These are phyloP conservation scores for Copromyces sp. DNA, from an alignment of 495 filamentous ascomycete genomes.

Conservation along the genomic window DNA sequence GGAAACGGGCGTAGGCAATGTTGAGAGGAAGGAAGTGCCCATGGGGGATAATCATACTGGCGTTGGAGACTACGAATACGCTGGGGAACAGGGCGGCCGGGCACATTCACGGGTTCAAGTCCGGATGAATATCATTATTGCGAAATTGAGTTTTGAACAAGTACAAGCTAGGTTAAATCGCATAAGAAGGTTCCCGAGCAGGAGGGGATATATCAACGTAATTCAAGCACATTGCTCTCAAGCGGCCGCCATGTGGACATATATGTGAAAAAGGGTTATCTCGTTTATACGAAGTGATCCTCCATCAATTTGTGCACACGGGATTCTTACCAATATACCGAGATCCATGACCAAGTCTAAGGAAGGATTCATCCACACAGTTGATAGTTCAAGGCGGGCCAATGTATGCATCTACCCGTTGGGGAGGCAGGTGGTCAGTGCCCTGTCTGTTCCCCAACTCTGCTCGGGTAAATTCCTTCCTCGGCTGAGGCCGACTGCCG, in stretches of 20 bases:
- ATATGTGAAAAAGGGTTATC: no score
- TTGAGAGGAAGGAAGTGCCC: neutral
- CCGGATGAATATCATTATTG: neutral
- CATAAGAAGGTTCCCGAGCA: neutral
- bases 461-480: no score
- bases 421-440: no score
- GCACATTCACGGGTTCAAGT: neutral
- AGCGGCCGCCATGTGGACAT: neutral
- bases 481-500: neutral
- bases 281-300: neutral
- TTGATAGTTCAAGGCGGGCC: neutral
- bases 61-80: neutral
- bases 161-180: neutral
- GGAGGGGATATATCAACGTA: neutral
- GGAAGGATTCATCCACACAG: neutral
- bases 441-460: no score
- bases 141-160: neutral
- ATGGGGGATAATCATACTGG: neutral
- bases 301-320: neutral
- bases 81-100: neutral
- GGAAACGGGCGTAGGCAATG: neutral
- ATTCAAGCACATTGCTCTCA: neutral
- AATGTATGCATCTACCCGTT: neutral
- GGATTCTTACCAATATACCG: neutral
- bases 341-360: neutral